Conservation (phyloP, 1,284 basidiomycete genomes). For the Cutaneotrichosporon dermatis region DNA sequence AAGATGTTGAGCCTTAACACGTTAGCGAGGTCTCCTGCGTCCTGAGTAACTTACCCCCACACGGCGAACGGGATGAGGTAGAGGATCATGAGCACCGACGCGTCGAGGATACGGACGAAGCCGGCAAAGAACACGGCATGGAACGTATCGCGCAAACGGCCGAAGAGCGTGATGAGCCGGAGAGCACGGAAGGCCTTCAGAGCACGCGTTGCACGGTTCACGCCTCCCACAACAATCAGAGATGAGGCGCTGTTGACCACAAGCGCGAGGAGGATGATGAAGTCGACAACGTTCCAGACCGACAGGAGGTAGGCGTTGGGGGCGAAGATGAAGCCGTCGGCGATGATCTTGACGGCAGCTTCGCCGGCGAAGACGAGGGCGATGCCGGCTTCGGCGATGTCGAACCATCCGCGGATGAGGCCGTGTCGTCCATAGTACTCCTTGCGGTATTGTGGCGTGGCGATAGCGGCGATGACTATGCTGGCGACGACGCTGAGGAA, state of each 20-base stretch:
- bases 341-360: slow-evolving; percentile 80
- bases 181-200: slow-evolving; percentile 86
- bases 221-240: slow-evolving; percentile 70
- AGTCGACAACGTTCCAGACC: slow-evolving; percentile 89
- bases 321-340: slow-evolving; percentile 87
- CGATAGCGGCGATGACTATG: slow-evolving; percentile 76
- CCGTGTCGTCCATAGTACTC: slow-evolving; percentile 65
- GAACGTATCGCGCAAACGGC: slow-evolving; percentile 83
- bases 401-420: slow-evolving; percentile 72
- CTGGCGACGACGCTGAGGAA: slow-evolving; percentile 76
- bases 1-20: slow-evolving; percentile 71
- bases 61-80: slow-evolving; percentile 97
- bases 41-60: slow-evolving; percentile 61
- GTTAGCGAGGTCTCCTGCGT: not conserved
- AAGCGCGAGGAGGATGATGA: slow-evolving; percentile 76
- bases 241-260: slow-evolving; percentile 76
- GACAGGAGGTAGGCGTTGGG: slow-evolving; percentile 91
- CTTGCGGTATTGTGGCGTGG: slow-evolving; percentile 80
- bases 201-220: slow-evolving; percentile 76
- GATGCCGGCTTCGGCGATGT: slow-evolving; percentile 72
- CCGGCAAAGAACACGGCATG: slow-evolving; percentile 88
- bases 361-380: slow-evolving; percentile 74
- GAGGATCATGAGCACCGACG: slow-evolving; percentile 83
- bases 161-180: slow-evolving; percentile 82
- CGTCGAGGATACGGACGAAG: slow-evolving; percentile 79